Evolutionary conservation across 768 basidiomycete species (phyloP).

Genomic region (Lactifluus echinatus): DNA sequence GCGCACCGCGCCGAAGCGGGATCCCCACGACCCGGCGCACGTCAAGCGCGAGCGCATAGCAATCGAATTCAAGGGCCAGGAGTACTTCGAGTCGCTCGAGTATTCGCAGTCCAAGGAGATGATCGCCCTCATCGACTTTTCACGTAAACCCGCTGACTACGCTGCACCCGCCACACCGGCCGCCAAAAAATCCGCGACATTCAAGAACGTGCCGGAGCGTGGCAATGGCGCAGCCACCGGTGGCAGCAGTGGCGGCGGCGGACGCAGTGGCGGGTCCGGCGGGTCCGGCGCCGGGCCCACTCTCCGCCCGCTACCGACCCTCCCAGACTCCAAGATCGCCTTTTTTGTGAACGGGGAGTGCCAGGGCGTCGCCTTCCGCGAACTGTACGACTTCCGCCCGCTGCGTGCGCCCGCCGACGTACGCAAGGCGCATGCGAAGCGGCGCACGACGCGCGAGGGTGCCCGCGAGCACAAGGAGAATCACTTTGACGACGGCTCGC

Average conservation of each 20-base stretch:
- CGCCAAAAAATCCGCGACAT: conserved; percentile 58
- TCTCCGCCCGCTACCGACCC: conserved; percentile 53
- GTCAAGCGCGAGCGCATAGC: conserved; percentile 85
- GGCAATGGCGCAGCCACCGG: conserved; percentile 23
- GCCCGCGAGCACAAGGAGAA: conserved; percentile 71
- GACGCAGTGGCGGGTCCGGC: conserved; percentile 33
- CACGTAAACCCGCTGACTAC: conserved; percentile 23
- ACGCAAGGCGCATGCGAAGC: conserved; percentile 58
- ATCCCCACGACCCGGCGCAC: conserved; percentile 72
- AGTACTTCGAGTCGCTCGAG: conserved; percentile 91
- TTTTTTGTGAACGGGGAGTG: conserved; percentile 92
- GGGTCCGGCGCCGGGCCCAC: conserved; percentile 28
- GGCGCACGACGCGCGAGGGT: conserved; percentile 50
- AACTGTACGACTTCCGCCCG: conserved; percentile 85
- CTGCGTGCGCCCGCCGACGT: conserved; percentile 55
- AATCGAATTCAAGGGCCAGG: conserved; percentile 94
- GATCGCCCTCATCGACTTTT: conserved; percentile 72
- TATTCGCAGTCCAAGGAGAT: conserved; percentile 89
- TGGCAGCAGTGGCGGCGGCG: conserved; percentile 28
- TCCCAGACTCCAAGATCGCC: conserved; percentile 64
- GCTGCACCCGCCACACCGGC: conserved; percentile 48
- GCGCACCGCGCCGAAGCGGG: conserved; percentile 47
- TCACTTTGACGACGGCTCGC: conserved; percentile 84
- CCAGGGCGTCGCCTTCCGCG: conserved; percentile 75
- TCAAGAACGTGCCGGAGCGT: conserved; percentile 59